Conservation (phyloP, 495 filamentous ascomycete genomes). For the Podospora pseudoanserina region DNA sequence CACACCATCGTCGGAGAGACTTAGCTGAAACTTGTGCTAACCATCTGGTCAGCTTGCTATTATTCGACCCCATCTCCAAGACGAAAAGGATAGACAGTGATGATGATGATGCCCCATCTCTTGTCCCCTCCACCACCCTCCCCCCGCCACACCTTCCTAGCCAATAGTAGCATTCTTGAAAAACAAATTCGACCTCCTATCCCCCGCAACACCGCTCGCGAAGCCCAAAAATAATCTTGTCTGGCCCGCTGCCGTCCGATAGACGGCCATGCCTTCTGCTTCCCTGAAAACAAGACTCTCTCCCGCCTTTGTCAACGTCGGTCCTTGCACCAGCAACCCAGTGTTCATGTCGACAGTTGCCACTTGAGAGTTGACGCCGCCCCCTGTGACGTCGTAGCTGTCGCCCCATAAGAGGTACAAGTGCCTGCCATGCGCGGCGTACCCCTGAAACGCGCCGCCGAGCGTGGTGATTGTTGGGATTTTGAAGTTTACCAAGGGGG, state of each 20-base stretch:
- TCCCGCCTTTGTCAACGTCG: slow-evolving; percentile 10
- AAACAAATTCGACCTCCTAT: slow-evolving; percentile 14
- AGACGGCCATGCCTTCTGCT: slow-evolving; percentile 15
- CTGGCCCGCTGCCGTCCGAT: slow-evolving; percentile 7
- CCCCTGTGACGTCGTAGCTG: background rate
- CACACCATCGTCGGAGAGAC: too few relatives aligned
- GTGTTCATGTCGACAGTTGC: slow-evolving; percentile 13
- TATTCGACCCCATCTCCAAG: too few relatives aligned
- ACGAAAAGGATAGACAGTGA: too few relatives aligned
- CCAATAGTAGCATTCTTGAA: slow-evolving; percentile 8
- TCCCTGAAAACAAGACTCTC: slow-evolving; percentile 12
- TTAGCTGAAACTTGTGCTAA: too few relatives aligned
- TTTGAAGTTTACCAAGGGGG: slow-evolving; percentile 7
- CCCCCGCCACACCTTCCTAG: background rate
- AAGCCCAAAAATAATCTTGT: slow-evolving; percentile 12
- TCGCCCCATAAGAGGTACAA: slow-evolving; percentile 13
- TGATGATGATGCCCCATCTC: too few relatives aligned
- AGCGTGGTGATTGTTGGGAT: slow-evolving; percentile 1
- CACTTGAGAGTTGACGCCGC: slow-evolving; percentile 6
- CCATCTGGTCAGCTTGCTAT: too few relatives aligned
- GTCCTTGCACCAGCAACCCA: slow-evolving; percentile 7
- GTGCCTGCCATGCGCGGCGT: background rate
- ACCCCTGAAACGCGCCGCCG: slow-evolving; percentile 8
- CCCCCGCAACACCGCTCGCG: slow-evolving; percentile 5
- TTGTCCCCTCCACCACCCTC: too few relatives aligned